Percentiles rank a stretch among this genome's conserved stretches.
phyloP scores from a whole-genome alignment of 2,329 filamentous ascomycete genomes.

The Daldinia sp. region DNA sequence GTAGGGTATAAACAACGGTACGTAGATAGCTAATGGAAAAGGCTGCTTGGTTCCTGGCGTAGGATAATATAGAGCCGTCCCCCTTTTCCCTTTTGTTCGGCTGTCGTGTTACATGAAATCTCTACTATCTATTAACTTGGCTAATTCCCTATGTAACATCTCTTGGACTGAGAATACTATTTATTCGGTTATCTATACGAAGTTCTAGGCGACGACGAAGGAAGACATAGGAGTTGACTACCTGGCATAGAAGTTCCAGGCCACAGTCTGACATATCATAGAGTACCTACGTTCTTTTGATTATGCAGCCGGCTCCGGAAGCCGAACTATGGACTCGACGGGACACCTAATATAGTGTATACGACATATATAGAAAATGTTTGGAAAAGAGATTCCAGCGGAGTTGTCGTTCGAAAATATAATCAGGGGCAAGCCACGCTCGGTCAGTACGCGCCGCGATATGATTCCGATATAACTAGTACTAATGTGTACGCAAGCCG shows the following conservation, averaged over 20 bases:
- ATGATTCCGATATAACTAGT: neutral
- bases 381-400: slow-evolving; percentile 41
- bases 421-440: slow-evolving; percentile 49
- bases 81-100: neutral
- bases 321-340: slow-evolving; percentile 27
- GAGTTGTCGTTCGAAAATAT: slow-evolving; percentile 50
- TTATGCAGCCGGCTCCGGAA: slow-evolving; percentile 30
- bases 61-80: neutral
- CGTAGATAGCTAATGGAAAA: neutral
- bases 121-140: neutral
- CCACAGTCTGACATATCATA: neutral
- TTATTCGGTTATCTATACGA: neutral
- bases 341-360: slow-evolving; percentile 40
- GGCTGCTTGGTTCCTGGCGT: neutral
- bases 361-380: slow-evolving; percentile 35
- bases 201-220: neutral
- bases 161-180: neutral
- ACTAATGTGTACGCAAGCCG: slow-evolving; percentile 59
- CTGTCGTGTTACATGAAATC: neutral
- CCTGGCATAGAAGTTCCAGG: neutral
- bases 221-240: neutral
- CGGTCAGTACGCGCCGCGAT: slow-evolving; percentile 42
- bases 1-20: neutral
- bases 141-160: neutral
- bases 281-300: slow-evolving; percentile 32